phyloP scores from a whole-genome alignment of 2,329 filamentous ascomycete species.

The Monosporascus sp. region DNA sequence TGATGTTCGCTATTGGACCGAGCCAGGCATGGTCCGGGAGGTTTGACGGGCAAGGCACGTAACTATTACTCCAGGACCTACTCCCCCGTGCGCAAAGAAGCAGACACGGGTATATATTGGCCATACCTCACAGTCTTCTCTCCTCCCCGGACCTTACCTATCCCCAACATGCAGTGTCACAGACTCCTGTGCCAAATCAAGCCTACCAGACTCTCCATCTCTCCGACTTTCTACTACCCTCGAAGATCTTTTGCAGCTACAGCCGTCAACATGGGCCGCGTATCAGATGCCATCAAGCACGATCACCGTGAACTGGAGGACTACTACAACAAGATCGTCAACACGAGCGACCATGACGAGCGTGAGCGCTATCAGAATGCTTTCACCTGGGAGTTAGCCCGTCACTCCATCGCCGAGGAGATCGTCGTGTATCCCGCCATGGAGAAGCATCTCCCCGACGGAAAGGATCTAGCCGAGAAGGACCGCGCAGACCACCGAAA shows the following conservation, averaged over 20 bases:
- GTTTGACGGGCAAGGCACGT: too few species aligned
- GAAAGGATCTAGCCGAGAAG: slow-evolving; percentile 38
- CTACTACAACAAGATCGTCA: slow-evolving; percentile 38
- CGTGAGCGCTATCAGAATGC: slow-evolving; percentile 39
- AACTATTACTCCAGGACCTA: too few species aligned
- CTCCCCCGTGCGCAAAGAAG: too few species aligned
- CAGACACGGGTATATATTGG: too few species aligned
- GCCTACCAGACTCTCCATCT: too few species aligned
- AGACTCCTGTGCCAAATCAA: too few species aligned
- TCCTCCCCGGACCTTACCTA: too few species aligned
- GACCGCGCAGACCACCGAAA: slow-evolving; percentile 43
- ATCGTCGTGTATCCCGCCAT: slow-evolving; percentile 50
- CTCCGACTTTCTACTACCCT: too few species aligned
- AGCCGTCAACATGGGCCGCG: slow-evolving; percentile 4
- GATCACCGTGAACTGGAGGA: slow-evolving; percentile 32
- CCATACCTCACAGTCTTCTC: too few species aligned
- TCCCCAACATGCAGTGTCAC: too few species aligned
- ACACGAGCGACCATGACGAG: slow-evolving; percentile 29
- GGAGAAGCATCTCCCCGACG: slow-evolving; percentile 41
- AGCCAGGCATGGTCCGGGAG: too few species aligned
- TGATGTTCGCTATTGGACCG: too few species aligned
- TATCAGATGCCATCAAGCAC: slow-evolving; percentile 30
- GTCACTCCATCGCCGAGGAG: slow-evolving; percentile 44
- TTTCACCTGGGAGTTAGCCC: slow-evolving; percentile 44
- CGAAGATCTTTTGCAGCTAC: slow-evolving; percentile 4